Conservation (phyloP, 2,329 filamentous ascomycete genomes). For the Gnomoniopsis sp. region DNA sequence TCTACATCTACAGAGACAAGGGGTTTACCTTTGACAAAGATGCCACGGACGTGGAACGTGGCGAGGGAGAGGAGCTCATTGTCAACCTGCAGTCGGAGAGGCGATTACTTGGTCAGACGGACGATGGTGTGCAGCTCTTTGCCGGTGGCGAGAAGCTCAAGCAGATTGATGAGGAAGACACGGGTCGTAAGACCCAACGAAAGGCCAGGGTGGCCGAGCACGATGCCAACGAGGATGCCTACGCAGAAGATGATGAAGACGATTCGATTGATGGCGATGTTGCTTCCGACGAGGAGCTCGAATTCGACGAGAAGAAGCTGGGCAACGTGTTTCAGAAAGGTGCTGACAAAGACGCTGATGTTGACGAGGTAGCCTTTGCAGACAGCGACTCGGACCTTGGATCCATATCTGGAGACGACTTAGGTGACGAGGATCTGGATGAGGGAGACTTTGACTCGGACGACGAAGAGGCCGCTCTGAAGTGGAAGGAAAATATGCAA, state of each 20-base stretch:
- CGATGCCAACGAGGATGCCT: conserved; percentile 53
- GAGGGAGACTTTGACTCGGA: conserved; percentile 50
- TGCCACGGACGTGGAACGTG: conserved; percentile 67
- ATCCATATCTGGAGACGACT: conserved; percentile 64
- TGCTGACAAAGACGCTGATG: conserved; percentile 45
- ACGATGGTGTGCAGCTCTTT: conserved; percentile 83
- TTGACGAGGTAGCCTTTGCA: conserved; percentile 81
- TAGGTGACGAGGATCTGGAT: conserved; percentile 45
- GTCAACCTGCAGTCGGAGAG: conserved; percentile 83
- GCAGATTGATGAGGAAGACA: conserved; percentile 56
- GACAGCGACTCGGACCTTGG: conserved; percentile 97
- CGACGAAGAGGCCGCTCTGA: conserved; percentile 68
- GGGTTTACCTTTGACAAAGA: conserved; percentile 72
- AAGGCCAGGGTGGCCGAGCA: conserved; percentile 55
- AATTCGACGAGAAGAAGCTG: conserved; percentile 57
- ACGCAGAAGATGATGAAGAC: conserved; percentile 45
- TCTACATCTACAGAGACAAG: conserved; percentile 76
- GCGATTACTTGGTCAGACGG: conserved; percentile 75
- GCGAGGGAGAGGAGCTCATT: conserved; percentile 94
- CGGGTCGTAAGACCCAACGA: conserved; percentile 58
- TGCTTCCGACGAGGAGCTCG: conserved; percentile 50
- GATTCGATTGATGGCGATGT: conserved; percentile 53
- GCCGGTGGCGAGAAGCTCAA: conserved; percentile 68
- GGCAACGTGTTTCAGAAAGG: conserved; percentile 59
- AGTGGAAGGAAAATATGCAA: conserved; percentile 86